Evolutionary conservation across 2,329 filamentous ascomycete genomes (phyloP), one percentile per base, ranked within the genome.

Genomic region (Diplodia seriata): DNA sequence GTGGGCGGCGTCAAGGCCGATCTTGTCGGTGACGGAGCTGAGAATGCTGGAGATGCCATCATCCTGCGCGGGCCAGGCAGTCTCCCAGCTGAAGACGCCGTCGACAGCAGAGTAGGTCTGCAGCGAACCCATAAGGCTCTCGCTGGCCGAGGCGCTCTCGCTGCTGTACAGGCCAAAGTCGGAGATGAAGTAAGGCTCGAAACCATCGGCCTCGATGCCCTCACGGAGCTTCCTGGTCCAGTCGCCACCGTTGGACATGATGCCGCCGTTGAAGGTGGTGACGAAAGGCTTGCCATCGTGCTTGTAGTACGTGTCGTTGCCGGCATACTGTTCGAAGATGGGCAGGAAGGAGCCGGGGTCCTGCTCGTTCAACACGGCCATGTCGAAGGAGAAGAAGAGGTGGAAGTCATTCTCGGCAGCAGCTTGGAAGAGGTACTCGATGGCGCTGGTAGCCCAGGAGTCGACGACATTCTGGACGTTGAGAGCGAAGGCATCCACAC

Each of bases 11-110:
- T 69, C 68, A 15, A 76, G 72, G 63, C 73, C 75, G 1, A 72
- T 70, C 18, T 69, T 29, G 68, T 81, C 79, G 2, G 75, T 73
- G 20, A 66, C 68, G 8, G 70, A 71, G 7, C 72, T 72, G 12
- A 80, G 75, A 40, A 63, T 63, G 49, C 36, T 55, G 38, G 71
- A 69, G 15, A 70, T 70, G 1, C 74, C 74, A 2, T 70, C 68
- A 40, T 63, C 57, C 0, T 69, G 63, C 12, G 50, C 31, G 3
- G 76, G 74, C 78, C 79, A 81, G 1, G 64, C 64, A 1, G 76
- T 74, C 63, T 80, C 77, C 79, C 78, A 80, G 66, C 76, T 77
- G 65, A 80, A 76, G 33, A 76, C 71, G 29, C 78, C 78, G 62
- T 79, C 77, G 2, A 78, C 72, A 53, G 70, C 72, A 7, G 69